These are phyloP conservation scores for Gamsiella multidivaricata DNA, from an alignment of 192 early-diverging fungal genomes.

Conservation along the genomic window DNA sequence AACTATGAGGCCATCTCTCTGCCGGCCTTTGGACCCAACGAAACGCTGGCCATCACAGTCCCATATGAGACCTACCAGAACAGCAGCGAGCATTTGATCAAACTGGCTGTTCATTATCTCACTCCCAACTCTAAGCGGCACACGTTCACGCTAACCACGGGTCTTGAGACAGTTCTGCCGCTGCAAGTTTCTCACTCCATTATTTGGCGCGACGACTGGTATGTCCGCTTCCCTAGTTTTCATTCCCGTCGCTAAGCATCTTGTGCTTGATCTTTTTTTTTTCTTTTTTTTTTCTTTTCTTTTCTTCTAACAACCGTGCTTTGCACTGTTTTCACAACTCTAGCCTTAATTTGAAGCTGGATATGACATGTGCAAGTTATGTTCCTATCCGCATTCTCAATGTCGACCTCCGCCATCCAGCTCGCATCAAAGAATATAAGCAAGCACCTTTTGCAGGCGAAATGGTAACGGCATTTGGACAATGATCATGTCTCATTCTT, in stretches of 20 bases:
- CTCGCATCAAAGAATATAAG: constrained; percentile 27
- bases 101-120: constrained; percentile 32
- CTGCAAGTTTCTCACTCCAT: constrained; percentile 65
- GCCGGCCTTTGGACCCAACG: constrained; percentile 44
- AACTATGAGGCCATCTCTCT: constrained; percentile 25
- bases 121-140: constrained; percentile 40
- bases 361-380: constrained; percentile 59
- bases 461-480: constrained; percentile 26
- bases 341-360: constrained; percentile 61
- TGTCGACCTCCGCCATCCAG: constrained; percentile 51
- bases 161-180: constrained; percentile 62
- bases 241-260: too few relatives aligned
- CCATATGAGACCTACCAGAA: constrained; percentile 33
- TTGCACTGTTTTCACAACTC: constrained; percentile 2
- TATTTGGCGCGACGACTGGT: constrained; percentile 67
- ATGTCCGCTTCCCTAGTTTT: background rate
- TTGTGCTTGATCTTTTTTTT: background rate
- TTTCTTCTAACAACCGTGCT: background rate
- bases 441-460: constrained; percentile 50
- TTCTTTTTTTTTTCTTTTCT: background rate
- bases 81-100: constrained; percentile 23
- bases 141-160: constrained; percentile 60
- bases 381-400: constrained; percentile 63
- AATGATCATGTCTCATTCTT: background rate
- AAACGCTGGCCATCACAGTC: constrained; percentile 28